These are phyloP conservation scores for Paspalum notatum DNA, from an alignment of 176 grass and related monocot genomes.

Conservation along the genomic window DNA sequence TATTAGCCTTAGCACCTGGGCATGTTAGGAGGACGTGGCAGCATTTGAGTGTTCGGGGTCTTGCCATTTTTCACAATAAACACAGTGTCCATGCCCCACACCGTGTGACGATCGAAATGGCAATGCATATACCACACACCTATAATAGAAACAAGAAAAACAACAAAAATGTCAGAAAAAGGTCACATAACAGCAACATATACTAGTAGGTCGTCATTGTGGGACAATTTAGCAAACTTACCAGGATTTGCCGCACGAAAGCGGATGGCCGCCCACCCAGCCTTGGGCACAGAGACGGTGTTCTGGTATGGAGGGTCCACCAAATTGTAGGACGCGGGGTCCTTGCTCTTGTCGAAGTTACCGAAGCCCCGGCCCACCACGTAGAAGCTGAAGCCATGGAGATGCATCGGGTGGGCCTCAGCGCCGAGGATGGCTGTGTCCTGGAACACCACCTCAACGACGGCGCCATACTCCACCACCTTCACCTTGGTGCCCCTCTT, in stretches of 20 bases:
- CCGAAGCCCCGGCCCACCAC: constrained; percentile 54
- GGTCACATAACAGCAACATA: too few relatives aligned
- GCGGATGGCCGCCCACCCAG: constrained; percentile 59
- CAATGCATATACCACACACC: constrained; percentile 81
- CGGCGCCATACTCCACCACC: constrained; percentile 47
- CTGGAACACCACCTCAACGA: constrained; percentile 71
- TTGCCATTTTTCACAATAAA: constrained; percentile 65
- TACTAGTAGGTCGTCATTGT: not conserved
- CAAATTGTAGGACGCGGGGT: constrained; percentile 48
- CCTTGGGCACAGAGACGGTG: constrained; percentile 55
- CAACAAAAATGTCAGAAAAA: not conserved
- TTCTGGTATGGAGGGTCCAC: constrained; percentile 59
- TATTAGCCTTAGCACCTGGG: constrained; percentile 54
- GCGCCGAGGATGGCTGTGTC: constrained; percentile 61
- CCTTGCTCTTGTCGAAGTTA: constrained; percentile 48
- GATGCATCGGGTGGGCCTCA: constrained; percentile 73
- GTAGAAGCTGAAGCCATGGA: constrained; percentile 71
- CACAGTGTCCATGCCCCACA: constrained; percentile 69
- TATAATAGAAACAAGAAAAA: constrained; percentile 1
- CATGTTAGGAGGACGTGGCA: constrained; percentile 52
- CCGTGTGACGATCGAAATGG: constrained; percentile 55
- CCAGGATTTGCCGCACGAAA: constrained; percentile 68
- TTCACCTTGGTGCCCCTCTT: constrained; percentile 47
- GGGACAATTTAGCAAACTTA: not conserved
- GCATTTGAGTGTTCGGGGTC: not conserved